Conservation (phyloP, 2,329 filamentous ascomycete genomes). For the Mollisiaceae sp. region DNA sequence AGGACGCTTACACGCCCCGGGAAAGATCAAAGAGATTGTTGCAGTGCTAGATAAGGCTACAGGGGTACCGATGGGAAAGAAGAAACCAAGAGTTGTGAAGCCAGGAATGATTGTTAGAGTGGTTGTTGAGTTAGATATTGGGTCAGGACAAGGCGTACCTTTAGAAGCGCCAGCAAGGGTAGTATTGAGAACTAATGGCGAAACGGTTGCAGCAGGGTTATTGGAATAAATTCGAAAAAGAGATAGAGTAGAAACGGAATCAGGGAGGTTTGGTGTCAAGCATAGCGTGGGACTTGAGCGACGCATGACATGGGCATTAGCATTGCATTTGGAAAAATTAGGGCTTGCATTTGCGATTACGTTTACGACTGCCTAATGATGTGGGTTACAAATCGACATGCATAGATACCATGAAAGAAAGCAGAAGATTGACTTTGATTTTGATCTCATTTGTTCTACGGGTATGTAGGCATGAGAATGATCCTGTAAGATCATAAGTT, state of each 20-base stretch:
- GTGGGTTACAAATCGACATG: too few relatives aligned
- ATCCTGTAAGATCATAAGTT: too few relatives aligned
- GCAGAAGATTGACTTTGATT: too few relatives aligned
- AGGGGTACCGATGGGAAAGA: conserved; percentile 77
- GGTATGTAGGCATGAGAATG: not conserved
- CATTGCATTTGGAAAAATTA: too few relatives aligned
- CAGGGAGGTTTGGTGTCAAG: not conserved
- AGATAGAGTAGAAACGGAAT: not conserved
- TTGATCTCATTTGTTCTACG: too few relatives aligned
- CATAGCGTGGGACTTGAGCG: conserved; percentile 1
- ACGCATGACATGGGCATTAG: not conserved
- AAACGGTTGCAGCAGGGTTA: conserved; percentile 86
- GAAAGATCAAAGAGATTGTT: conserved; percentile 72
- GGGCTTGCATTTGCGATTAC: too few relatives aligned
- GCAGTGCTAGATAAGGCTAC: conserved; percentile 80
- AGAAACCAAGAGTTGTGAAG: conserved; percentile 82
- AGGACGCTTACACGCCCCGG: conserved; percentile 80
- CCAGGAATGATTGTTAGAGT: conserved; percentile 80
- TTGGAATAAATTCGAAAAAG: conserved; percentile 57
- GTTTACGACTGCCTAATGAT: too few relatives aligned
- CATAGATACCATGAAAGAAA: too few relatives aligned
- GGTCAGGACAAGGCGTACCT: conserved; percentile 60
- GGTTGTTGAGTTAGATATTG: conserved; percentile 72
- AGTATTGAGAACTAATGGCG: conserved; percentile 78
- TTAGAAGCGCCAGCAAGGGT: conserved; percentile 81